Base-by-base conservation (phyloP, 305 asterid genomes). In the Fraxinus angustifolia region DNA sequence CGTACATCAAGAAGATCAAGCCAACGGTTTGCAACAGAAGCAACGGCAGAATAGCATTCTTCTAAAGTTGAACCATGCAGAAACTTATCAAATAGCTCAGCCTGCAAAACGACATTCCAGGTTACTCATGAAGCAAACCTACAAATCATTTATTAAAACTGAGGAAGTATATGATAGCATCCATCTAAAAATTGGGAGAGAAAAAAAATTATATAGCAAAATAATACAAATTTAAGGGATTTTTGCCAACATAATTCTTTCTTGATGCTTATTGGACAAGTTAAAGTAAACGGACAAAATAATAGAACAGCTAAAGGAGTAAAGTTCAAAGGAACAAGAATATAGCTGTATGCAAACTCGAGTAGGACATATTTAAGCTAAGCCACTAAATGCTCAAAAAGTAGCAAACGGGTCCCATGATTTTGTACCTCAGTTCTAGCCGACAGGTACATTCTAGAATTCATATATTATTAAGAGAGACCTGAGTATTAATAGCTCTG, bases 1-100 rank as follows among this genome's bases (percentile, higher is more conserved):
- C 99, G 21, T 89, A 96, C 99, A 86, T 96, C 98, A 80, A 96
- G 99, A 89, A 96, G 94, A 88, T 96, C 99, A 84, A 96, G 99
- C 99, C 99, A 96, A 70, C 94, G 92, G 83, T 96, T 91, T 82
- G 99, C 99, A 81, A 96, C 98, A 87, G 98, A 83, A 84, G 99
- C 99, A 80, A 96, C 99, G 71, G 93, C 92, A 75, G 97, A 88
- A 87, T 96, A 96, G 87, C 99, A 94, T 84, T 91, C 98, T 87
- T 92, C 97, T 73, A 96, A 68, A 50, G 98, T 96, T 78, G 97
- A 89, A 58, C 99, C 99, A 30, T 91, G 92, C 83, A 96, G 98
- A 88, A 96, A 96, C 90, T 93, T 96, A 86, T 89, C 98, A 81
- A 96, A 96, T 75, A 96, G 92, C 88, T 96, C 99, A 81, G 98